Evolutionary conservation across 768 basidiomycete genomes (phyloP), one percentile per base, ranked within the genome.

Genomic region (Sporobolomyces phaffii): DNA sequence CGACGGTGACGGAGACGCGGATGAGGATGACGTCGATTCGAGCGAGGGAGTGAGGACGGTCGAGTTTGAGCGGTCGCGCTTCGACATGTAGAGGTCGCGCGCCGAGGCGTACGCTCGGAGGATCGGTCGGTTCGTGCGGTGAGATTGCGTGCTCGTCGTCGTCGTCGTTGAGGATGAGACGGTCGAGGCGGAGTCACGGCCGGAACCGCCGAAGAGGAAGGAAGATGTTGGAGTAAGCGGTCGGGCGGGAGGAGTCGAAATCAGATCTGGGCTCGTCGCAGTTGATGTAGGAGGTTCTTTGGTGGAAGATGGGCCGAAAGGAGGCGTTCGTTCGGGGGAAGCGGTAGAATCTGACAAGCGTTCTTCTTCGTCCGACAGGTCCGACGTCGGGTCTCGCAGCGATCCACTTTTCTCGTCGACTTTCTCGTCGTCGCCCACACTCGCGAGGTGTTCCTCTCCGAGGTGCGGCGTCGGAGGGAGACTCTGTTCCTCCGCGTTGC

Each of bases 51-150:
- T 22, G 45, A 17, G 60, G 51, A 45, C 4, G 26, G 22, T 3
- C 26, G 60, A 50, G 26, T 49, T 43, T 20, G 60, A 28, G 34
- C 49, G 50, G 15, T 43, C 56, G 15, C 41, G n/a, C 22, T 24
- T 43, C 41, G 62, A 60, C 69, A 66, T 71, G 44, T 51, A 41
- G 31, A 71, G 62, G 33, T 68, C 62, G 1, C 70, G 62, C 5
- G 70, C 70, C 18, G 65, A 68, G 33, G 65, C 53, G 54, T 66
- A 71, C 6, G 61, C 58, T 14, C 69, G 69, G 4, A 71, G 62
- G 34, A 53, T 48, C 0, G 68, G 68, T 11, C 68, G 62, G n/a
- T 50, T 17, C 14, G 49, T 50, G 8, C 44, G 58, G 24, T 45
- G 54, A 5, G 56, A 44, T 9, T 45, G 56, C 5, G 29, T 24